Evolutionary conservation across 2,329 filamentous ascomycete genomes (phyloP), one percentile per base, ranked within the genome.

Genomic region (Pseudopyrenochaeta lycopersici): DNA sequence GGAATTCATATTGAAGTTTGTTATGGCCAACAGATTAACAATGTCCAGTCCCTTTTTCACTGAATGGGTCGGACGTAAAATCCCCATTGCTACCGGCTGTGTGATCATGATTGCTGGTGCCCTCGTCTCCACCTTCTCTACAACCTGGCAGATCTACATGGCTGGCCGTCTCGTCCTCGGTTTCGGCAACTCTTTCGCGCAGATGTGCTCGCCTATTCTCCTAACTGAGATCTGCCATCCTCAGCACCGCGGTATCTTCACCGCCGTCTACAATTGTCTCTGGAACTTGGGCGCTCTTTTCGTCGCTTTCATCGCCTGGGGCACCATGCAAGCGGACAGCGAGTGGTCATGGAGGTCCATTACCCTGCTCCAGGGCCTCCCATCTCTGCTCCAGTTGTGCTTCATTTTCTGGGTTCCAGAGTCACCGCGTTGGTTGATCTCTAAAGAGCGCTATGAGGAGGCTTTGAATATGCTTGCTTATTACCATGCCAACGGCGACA

Each of bases 201-300:
- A 89, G 62, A 84, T 88, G 79, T 82, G 83, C 11, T 87, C 85
- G 14, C 87, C 86, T 1, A 79, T 89, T 50, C 80, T 89, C 4
- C 80, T 89, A 7, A 85, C 85, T 4, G 87, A 89, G 74, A 83
- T 89, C 58, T 85, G 83, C 74, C 87, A 89, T 66, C 86, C 87
- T 14, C 87, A 89, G 66, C 87, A 90, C 68, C 85, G 87, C 64
- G 86, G 81, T 15, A 83, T 81, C 11, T 80, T 89, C 47, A 89
- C 86, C 0, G 81, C 86, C 21, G 81, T 89, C 52, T 89, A 89
- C 76, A 89, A 89, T 73, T 88, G 85, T 64, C 74, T 89, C 44
- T 90, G 86, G 86, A 88, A 88, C 68, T 67, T 86, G 52, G 85
- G 85, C 35, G 76, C 77, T 39, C 68, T 81, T 27, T 62, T 87